Percentiles rank a stretch among this genome's conserved stretches.
Conservation (phyloP, 2,329 filamentous ascomycete genomes). For the Xylaria sp. region DNA sequence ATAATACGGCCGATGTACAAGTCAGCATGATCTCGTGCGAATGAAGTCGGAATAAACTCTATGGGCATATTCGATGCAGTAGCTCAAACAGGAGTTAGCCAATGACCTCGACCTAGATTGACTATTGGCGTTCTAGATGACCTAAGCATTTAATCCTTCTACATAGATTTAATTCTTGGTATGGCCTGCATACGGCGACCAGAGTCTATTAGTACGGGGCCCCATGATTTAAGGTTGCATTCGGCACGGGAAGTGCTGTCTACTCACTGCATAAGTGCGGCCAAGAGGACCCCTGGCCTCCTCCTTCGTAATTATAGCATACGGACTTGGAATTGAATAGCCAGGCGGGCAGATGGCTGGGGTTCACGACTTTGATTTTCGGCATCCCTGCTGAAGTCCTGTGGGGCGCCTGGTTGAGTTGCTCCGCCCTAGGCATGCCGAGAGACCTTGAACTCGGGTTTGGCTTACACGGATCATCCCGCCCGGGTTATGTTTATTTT, state of each 20-base stretch:
- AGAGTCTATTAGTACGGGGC: background rate
- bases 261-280: too few species aligned
- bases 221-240: background rate
- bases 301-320: too few species aligned
- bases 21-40: background rate
- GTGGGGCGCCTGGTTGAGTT: too few species aligned
- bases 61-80: background rate
- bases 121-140: background rate
- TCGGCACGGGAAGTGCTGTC: background rate
- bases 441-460: too few species aligned
- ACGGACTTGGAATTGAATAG: too few species aligned
- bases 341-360: too few species aligned
- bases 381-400: too few species aligned
- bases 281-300: too few species aligned
- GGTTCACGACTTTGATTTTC: too few species aligned
- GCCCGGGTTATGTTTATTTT: too few species aligned
- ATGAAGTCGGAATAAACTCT: background rate
- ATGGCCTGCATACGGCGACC: background rate
- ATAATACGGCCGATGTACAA: background rate
- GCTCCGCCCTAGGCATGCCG: too few species aligned
- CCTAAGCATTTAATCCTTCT: background rate
- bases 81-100: background rate
- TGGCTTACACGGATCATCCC: too few species aligned
- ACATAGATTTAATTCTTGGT: background rate
- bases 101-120: background rate